Conservation (phyloP, 345 rosid genomes). For the Angophora floribunda region DNA sequence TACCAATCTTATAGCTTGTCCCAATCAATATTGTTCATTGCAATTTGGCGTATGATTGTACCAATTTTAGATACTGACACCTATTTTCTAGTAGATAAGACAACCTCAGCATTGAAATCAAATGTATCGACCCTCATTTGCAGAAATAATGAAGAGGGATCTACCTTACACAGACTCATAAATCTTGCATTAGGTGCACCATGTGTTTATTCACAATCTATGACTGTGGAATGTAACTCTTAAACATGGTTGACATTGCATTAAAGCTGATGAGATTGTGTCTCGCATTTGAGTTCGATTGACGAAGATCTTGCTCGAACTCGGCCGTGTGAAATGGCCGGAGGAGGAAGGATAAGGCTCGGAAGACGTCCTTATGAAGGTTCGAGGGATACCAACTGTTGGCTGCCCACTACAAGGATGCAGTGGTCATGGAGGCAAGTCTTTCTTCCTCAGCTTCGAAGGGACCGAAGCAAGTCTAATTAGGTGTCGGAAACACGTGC, state of each 20-base stretch:
- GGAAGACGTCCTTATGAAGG: background rate
- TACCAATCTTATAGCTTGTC: background rate
- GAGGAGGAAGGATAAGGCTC: background rate
- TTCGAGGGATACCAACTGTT: background rate
- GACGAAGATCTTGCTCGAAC: background rate
- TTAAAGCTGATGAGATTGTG: background rate
- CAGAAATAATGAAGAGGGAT: background rate
- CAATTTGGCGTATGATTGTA: background rate
- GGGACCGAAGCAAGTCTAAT: background rate
- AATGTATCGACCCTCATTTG: background rate
- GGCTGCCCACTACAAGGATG: background rate
- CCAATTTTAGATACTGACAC: background rate
- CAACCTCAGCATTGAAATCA: background rate
- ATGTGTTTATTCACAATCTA: background rate
- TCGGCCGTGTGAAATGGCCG: background rate
- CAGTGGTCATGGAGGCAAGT: background rate
- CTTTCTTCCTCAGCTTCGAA: background rate
- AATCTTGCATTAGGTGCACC: background rate
- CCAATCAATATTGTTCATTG: background rate
- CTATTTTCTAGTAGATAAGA: background rate
- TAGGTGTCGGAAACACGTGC: background rate
- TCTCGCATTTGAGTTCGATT: background rate
- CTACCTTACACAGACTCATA: background rate
- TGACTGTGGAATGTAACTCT: background rate
- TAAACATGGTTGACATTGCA: background rate